Evolutionary conservation across 495 filamentous ascomycete genomes (phyloP), one percentile per base, ranked within the genome.

Genomic region (Achaetomiella virescens): DNA sequence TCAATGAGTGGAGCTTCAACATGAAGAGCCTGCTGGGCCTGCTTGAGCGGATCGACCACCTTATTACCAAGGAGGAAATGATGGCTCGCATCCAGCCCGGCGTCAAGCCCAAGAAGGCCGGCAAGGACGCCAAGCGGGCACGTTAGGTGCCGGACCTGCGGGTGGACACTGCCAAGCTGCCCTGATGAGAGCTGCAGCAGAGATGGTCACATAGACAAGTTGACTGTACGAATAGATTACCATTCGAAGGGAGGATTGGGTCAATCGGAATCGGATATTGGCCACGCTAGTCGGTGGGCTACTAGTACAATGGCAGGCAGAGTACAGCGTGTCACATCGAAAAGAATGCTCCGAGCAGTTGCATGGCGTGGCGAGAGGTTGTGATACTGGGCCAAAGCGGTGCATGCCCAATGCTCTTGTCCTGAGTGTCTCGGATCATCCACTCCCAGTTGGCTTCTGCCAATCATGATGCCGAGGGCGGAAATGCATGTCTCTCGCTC

Each of bases 1-100:
- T 98, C 70, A 97, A 97, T 71, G 95, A 97, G 70, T 98, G 93
- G 93, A 96, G 91, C 71, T 88, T 85, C 63, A 92, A 96, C 67
- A 96, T 98, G 95, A 97, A 95, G 87, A 93, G 86, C 67, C 75
- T 98, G 58, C 77, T 98, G 54, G 95, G 91, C 11, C 72, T 95
- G 57, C 66, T 98, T 69, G 93, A 98, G 78, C 79, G 93, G 43
- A 92, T 98, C 59, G 93, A 97, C 71, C 93, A 98, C 75, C 76
- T 98, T 69, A 98, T 98, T 64, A 97, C 93, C 50, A 98, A 97
- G 83, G 95, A 97, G 78, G 95, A 97, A 80, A 98, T 98, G 93
- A 98, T 98, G 93, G 93, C 93, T 35, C 80, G 91, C 48, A 97
- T 97, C 58, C 84, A 89, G 69, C 90, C 83, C 25, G 82, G 82